phyloP scores from a whole-genome alignment of 2,329 filamentous ascomycete genomes.

The Claviceps sp. region DNA sequence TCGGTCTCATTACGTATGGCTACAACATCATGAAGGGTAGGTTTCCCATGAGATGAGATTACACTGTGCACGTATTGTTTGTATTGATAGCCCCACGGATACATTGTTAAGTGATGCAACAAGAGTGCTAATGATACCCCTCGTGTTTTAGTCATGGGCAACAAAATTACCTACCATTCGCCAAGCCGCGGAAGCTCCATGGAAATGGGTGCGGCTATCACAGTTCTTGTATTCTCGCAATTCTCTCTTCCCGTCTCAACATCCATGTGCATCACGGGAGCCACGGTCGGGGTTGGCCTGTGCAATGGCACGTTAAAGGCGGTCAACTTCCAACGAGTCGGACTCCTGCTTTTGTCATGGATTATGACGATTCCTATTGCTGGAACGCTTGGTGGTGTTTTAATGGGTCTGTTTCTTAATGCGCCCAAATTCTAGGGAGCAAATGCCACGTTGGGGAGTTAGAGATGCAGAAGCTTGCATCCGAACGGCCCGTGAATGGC shows the following conservation, averaged over 20 bases:
- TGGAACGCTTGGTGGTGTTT: slow-evolving; percentile 25
- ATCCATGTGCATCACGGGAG: slow-evolving; percentile 68
- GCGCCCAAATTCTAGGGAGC: slow-evolving; percentile 20
- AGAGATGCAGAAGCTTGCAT: too few relatives aligned
- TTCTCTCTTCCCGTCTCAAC: slow-evolving; percentile 65
- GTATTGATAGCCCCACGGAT: not conserved
- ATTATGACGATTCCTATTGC: slow-evolving; percentile 30
- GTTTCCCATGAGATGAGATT: slow-evolving; percentile 8
- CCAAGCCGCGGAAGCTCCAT: slow-evolving; percentile 49
- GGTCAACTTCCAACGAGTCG: slow-evolving; percentile 64
- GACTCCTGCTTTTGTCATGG: slow-evolving; percentile 52
- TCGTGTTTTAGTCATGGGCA: slow-evolving; percentile 52
- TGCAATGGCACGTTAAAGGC: slow-evolving; percentile 61
- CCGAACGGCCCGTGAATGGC: too few relatives aligned
- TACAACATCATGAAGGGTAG: slow-evolving; percentile 75
- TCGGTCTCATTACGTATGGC: slow-evolving; percentile 51
- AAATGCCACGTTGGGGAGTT: too few relatives aligned
- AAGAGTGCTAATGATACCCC: not conserved
- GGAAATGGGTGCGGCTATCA: slow-evolving; percentile 70
- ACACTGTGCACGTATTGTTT: not conserved
- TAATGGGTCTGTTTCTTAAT: slow-evolving; percentile 28
- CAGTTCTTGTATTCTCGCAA: slow-evolving; percentile 63
- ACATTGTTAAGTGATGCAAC: too few relatives aligned
- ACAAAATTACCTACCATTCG: slow-evolving; percentile 62
- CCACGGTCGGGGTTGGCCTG: slow-evolving; percentile 64